Evolutionary conservation across 352 stramenopile genomes (phyloP).

Genomic region (Phytophthora pisi): DNA sequence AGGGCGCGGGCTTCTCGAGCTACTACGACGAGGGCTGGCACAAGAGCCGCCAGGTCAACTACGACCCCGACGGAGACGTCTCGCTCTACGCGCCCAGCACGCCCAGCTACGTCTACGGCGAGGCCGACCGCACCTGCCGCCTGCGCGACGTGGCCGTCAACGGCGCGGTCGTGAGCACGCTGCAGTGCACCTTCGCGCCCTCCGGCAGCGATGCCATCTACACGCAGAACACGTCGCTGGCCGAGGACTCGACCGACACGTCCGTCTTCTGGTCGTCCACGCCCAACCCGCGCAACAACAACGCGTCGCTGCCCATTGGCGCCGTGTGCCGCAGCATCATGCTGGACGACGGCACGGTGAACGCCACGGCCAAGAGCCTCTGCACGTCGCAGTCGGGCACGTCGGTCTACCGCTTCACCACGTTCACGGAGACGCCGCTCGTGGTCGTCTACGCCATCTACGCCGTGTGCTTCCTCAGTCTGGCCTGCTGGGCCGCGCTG

Average conservation of each 20-base stretch:
- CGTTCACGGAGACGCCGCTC: constrained; percentile 55
- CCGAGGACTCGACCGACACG: constrained; percentile 50
- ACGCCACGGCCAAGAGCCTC: constrained; percentile 26
- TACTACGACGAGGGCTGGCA: constrained; percentile 76
- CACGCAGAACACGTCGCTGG: constrained; percentile 56
- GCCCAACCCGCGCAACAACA: constrained; percentile 72
- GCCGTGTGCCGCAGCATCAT: constrained; percentile 57
- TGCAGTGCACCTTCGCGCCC: constrained; percentile 56
- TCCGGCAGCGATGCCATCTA: constrained; percentile 41
- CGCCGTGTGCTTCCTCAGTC: constrained; percentile 39
- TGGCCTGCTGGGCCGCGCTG: constrained; percentile 38
- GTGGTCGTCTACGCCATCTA: constrained; percentile 63
- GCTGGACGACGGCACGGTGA: constrained; percentile 43
- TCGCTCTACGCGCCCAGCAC: constrained; percentile 65
- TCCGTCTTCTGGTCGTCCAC: constrained; percentile 62
- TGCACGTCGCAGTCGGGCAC: constrained; percentile 31
- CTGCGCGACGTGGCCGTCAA: constrained; percentile 40
- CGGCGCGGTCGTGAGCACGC: constrained; percentile 32
- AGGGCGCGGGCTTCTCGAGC: constrained; percentile 44
- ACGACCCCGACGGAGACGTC: constrained; percentile 45
- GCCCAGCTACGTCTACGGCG: constrained; percentile 62
- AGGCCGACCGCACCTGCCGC: constrained; percentile 53
- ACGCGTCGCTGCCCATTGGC: constrained; percentile 65
- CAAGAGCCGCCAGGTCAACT: constrained; percentile 72
- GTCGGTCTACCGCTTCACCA: constrained; percentile 54